Base-by-base conservation (phyloP, 768 basidiomycete species). In the Amanita polypyramis region DNA sequence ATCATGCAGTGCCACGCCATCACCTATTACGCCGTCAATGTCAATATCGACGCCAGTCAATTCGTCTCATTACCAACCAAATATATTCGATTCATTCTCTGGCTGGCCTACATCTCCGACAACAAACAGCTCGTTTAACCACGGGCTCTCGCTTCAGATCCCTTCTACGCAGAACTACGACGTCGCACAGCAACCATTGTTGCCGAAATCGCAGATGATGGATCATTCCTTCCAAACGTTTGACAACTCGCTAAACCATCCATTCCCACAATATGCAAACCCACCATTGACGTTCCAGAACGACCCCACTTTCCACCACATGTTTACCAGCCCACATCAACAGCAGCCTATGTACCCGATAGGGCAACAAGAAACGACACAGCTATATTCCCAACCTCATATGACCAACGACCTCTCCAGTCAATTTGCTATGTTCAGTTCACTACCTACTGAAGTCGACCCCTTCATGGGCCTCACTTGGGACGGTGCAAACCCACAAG, bases 371-470 rank as follows among this genome's bases (percentile, higher is more conserved):
- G 60, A 63, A 8, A 29, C 52, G 17, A 58, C 57, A 36, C 42
- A 59, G 21, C 34, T 60, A 2, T 67, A 59, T 52, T 54, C 62
- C 9, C 66, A 66, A 33, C 58, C 6, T 51, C 59, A 17, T 60
- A 64, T 51, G 51, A 54, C 56, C 32, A 61, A 55, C 50, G 65
- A 66, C 29, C 49, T 59, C 19, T 49, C 60, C 20, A 62, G 58
- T 47, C 67, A 69, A 29, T 62, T 66, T 47, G 34, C 60, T 10
- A 47, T 65, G 20, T 65, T 67, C 42, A 66, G 67, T 15, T 38
- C 50, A 20, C 51, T 56, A 15, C 59, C 56, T 29, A 33, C 52
- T 40, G 62, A 64, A 43, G 57, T 62, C 17, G 61, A 59, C 39
- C 51, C 61, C 27, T 52, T 62, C 46, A 54, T 62, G 44, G 56